Base-by-base conservation (phyloP, 1,139 yeast genomes). In the Candida sp. region DNA sequence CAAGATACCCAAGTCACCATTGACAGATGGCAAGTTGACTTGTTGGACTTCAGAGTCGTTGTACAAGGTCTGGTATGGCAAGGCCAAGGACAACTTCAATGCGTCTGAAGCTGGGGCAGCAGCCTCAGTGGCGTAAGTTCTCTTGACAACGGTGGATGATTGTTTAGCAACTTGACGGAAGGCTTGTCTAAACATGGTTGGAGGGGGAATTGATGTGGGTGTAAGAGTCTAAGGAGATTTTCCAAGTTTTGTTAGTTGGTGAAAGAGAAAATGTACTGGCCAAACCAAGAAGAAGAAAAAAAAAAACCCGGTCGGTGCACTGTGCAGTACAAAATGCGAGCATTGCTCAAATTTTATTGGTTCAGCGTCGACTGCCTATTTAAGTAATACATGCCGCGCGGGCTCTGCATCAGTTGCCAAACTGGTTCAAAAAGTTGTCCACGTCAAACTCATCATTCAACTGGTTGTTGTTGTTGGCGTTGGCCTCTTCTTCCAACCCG, bases 1-100 rank as follows among this genome's bases (percentile, higher is more conserved):
- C 70, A 94, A 81, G 61, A 94, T 85, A 90, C 99, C 99, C 75
- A 94, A 85, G 70, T 90, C 96, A 72, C 99, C 99, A 61, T 96
- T 88, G 67, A 90, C 83, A 58, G 97, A 94, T 67, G 99, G 99
- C 65, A 94, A 82, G 80, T 94, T 94, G 63, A 96, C 99, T 81
- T 94, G 99, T 62, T 89, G 85, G 52, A 72, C 88, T 74, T 72
- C 75, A 58, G 73, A 68, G 56, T 77, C 81, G 43, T 78, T 64
- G 67, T 76, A 76, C 68, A 84, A 69, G 61, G 86, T 85, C 73
- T 86, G 85, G 73, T 88, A 92, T 58, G 98, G 98, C 65, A 94
- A 84, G 54, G 98, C 96, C 69, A 94, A 85, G 49, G 97, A 90
- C 67, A 96, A 83, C 73, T 86, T 90, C 74, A 94, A 83, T 62